Evolutionary conservation across 805 yeast genomes (phyloP), one percentile per base, ranked within the genome.

Genomic region (Pichia exigua): DNA sequence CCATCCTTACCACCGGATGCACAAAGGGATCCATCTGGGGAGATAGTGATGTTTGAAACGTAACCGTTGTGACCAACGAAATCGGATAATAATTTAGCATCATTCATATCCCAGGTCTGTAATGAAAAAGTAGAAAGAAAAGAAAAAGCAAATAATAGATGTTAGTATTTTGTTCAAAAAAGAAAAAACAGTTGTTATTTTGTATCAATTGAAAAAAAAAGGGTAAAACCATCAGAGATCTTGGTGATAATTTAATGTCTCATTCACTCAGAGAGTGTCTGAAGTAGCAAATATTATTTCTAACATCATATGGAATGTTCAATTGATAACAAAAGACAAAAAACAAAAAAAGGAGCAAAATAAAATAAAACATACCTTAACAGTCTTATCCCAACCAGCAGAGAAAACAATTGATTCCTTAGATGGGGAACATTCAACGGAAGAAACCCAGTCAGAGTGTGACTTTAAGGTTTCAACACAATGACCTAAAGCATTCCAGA

Each of bases 1-100:
- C 99, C 99, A 74, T 94, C 99, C 84, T 94, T 94, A 77, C 99
- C 99, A 76, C 97, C 98, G 65, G 99, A 91, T 65, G 99, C 98
- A 77, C 95, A 87, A 71, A 94, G 81, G 63, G 99, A 85, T 81
- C 98, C 99, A 80, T 94, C 99, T 79, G 99, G 99, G 62, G 99
- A 90, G 73, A 94, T 85, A 71, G 97, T 89, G 80, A 94, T 83
- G 73, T 95, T 78, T 72, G 95, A 87, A 68, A 94, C 86, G 94
- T 91, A 91, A 79, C 96, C 97, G 76, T 94, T 89, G 95, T 94
- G 99, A 73, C 99, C 99, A 70, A 89, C 81, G 83, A 87, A 87
- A 79, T 94, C 98, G 72, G 97, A 95, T 73, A 85, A 83, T 70
- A 89, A 81, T 68, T 81, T 74, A 53, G 60, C 56, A 74, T 83